Evolutionary conservation across 1,284 basidiomycete species (phyloP).

Genomic region (Sphagnurus paluster): DNA sequence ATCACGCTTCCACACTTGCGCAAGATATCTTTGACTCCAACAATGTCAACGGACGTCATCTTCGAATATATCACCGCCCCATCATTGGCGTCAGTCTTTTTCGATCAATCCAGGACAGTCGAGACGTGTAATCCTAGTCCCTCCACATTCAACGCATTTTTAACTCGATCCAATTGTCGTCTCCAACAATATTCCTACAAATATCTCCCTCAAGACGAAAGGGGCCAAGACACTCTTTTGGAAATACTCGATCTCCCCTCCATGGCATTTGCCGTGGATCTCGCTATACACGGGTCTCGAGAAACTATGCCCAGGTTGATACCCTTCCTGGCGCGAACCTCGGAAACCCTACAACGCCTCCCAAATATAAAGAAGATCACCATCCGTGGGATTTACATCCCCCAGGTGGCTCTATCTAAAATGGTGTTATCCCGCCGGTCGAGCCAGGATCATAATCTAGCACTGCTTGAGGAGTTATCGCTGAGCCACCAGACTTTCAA

Average conservation of each 20-base stretch:
- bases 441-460: too few species aligned
- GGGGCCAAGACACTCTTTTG: conserved; percentile 4
- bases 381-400: too few species aligned
- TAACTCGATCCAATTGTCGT: conserved; percentile 8
- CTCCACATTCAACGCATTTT: conserved; percentile 4
- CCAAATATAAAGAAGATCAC: too few species aligned
- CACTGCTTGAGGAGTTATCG: too few species aligned
- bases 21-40: too few species aligned
- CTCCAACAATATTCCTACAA: conserved; percentile 3
- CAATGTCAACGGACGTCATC: conserved; percentile 1
- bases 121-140: neutral
- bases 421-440: conserved; percentile 9
- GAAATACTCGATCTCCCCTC: conserved; percentile 6
- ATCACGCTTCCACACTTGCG: too few species aligned
- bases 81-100: conserved; percentile 4
- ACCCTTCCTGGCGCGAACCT: conserved; percentile 3
- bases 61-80: conserved; percentile 9
- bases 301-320: neutral
- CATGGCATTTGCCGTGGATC: conserved; percentile 3
- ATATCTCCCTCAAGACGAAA: neutral
- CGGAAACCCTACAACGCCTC: too few species aligned
- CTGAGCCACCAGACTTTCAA: too few species aligned
- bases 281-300: conserved; percentile 6
- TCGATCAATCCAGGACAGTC: neutral
- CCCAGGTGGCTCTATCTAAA: too few species aligned